phyloP scores from a whole-genome alignment of 2,329 filamentous ascomycete species.

The Fonsecaea erecta region DNA sequence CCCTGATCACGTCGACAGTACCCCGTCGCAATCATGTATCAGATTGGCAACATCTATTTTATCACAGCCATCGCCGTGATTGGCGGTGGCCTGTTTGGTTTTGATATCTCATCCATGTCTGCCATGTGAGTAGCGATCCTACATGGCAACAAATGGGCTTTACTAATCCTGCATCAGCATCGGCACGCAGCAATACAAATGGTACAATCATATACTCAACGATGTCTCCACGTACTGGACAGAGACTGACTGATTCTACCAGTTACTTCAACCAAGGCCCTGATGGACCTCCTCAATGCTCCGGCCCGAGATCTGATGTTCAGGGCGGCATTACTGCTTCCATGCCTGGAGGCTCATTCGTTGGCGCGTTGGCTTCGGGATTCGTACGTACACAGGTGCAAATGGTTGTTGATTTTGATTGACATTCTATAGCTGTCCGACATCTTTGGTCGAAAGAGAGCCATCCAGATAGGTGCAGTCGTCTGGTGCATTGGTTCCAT shows the following conservation, averaged over 20 bases:
- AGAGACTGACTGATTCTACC: constrained; percentile 40
- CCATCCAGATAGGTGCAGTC: constrained; percentile 59
- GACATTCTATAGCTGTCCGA: constrained; percentile 59
- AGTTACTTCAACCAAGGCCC: constrained; percentile 55
- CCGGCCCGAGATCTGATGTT: constrained; percentile 42
- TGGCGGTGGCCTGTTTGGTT: constrained; percentile 62
- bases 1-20: not conserved
- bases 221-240: not conserved
- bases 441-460: constrained; percentile 57
- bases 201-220: constrained; percentile 66
- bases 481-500: constrained; percentile 50
- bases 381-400: constrained; percentile 66
- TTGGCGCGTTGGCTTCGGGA: constrained; percentile 62
- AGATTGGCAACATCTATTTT: constrained; percentile 62
- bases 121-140: constrained; percentile 51
- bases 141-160: not conserved
- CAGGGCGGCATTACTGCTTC: constrained; percentile 66
- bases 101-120: constrained; percentile 61
- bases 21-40: constrained; percentile 29
- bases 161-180: constrained; percentile 71
- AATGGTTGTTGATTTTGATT: not conserved
- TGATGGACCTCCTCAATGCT: constrained; percentile 57
- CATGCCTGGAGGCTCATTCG: constrained; percentile 74
- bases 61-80: constrained; percentile 63
- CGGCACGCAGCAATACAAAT: constrained; percentile 64